Percentiles rank a stretch among this genome's conserved stretches.
phyloP scores from a whole-genome alignment of 345 rosid genomes.

The Zanthoxylum bungeanum region DNA sequence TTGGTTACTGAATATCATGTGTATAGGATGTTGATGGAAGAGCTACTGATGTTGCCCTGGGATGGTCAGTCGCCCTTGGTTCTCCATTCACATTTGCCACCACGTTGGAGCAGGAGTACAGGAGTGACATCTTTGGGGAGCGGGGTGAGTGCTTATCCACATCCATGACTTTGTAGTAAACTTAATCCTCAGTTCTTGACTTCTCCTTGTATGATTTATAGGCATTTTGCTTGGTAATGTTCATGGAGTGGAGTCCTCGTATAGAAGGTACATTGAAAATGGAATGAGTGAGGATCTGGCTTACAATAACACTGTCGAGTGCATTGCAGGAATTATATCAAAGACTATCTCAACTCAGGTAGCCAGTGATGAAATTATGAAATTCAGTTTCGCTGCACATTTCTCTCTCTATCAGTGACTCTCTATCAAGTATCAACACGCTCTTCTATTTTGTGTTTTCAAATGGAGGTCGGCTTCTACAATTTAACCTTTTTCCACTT shows the following conservation, averaged over 20 bases:
- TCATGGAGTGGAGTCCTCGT: constrained; percentile 83
- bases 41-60: constrained; percentile 82
- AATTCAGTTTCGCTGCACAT: neutral
- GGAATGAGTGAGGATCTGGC: constrained; percentile 78
- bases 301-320: constrained; percentile 87
- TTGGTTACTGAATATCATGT: neutral
- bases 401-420: neutral
- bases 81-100: constrained; percentile 92
- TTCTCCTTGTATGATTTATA: constrained; percentile 17
- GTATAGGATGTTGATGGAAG: constrained; percentile 87
- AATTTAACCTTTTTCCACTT: neutral
- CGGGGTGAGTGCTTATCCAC: constrained; percentile 46
- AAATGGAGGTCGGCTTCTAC: neutral
- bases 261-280: constrained; percentile 73
- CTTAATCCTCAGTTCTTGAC: constrained; percentile 2
- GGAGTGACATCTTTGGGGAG: constrained; percentile 95
- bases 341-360: constrained; percentile 85
- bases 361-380: neutral
- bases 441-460: neutral
- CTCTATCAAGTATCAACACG: neutral
- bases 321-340: constrained; percentile 78
- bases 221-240: constrained; percentile 92
- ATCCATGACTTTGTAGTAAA: neutral
- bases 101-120: constrained; percentile 87
- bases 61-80: constrained; percentile 94